Evolutionary conservation across 2,329 filamentous ascomycete species (phyloP).

Genomic region (Fusarium armeniacum): DNA sequence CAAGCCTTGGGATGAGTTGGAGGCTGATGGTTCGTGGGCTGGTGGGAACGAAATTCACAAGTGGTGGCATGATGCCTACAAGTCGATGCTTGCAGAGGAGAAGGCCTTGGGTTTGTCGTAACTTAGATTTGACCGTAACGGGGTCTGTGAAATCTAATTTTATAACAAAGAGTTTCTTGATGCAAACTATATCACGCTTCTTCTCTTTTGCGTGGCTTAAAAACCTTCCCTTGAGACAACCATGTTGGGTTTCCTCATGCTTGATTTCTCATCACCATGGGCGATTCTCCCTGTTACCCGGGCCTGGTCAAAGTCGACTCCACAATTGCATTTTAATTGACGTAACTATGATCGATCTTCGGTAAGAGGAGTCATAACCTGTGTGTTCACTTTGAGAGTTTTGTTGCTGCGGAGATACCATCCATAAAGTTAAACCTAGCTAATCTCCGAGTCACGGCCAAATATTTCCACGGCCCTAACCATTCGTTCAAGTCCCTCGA

Average conservation of each 20-base stretch:
- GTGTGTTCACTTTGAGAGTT: background rate
- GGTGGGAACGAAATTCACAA: conserved; percentile 13
- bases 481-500: background rate
- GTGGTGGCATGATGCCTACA: conserved; percentile 31
- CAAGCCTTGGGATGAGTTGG: conserved; percentile 24
- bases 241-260: no score
- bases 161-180: no score
- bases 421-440: background rate
- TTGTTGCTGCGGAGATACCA: background rate
- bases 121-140: background rate
- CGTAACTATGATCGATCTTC: no score
- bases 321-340: no score
- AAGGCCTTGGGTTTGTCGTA: background rate
- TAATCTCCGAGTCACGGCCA: fast-evolving
- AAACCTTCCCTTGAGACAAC: no score
- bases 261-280: no score
- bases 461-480: background rate
- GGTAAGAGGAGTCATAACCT: background rate
- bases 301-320: fast-evolving
- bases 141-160: no score
- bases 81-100: conserved; percentile 1
- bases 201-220: background rate
- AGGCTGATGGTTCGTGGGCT: conserved; percentile 1
- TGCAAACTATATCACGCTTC: background rate
- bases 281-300: background rate